Evolutionary conservation across 2,329 filamentous ascomycete species (phyloP), one percentile per base, ranked within the genome.

Genomic region (Scedosporium aurantiacum): DNA sequence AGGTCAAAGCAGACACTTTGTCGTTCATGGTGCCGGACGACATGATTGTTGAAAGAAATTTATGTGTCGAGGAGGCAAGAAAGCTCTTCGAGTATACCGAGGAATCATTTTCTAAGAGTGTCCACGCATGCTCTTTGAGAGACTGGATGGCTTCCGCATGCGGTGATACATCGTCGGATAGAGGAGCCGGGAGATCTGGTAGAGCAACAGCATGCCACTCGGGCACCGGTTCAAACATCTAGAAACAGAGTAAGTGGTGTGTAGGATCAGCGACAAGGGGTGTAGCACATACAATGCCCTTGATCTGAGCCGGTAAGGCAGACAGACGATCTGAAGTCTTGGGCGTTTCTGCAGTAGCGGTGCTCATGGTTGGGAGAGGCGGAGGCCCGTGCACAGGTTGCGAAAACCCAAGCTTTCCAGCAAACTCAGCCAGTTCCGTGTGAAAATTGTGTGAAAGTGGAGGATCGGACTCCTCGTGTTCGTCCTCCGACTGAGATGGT

Each of bases 11-110:
- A 2, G 94, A 99, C 52, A 97, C 88, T 73, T 97, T 97, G 73
- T 99, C 94, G 61, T 91, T 95, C 67, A 97, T 83, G 8, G 95
- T 99, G 79, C 94, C 94, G 1, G 92, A 95, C 8, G 91, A 80
- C 90, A 97, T 97, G 72, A 99, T 97, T 18, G 91, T 96, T 1
- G 92, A 90, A 79, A 97, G 87, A 78, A 99, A 99, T 72, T 92
- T 96, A 74, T 95, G 89, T 47, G 92, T 93, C 2, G 93, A 94
- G 27, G 90, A 91, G 58, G 90, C 85, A 5, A 89, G 85, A 61
- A 89, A 78, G 66, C 90, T 87, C 27, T 85, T 83, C 61, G 81
- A 81, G 75, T 97, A 99, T 56, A 83, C 79, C 47, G 83, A 80
- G 64, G 88, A 88, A 70, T 99, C 94, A 27, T 84, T 79, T 60